Evolutionary conservation across 2,329 filamentous ascomycete genomes (phyloP), one percentile per base, ranked within the genome.

Genomic region (Colletotrichum sp.): DNA sequence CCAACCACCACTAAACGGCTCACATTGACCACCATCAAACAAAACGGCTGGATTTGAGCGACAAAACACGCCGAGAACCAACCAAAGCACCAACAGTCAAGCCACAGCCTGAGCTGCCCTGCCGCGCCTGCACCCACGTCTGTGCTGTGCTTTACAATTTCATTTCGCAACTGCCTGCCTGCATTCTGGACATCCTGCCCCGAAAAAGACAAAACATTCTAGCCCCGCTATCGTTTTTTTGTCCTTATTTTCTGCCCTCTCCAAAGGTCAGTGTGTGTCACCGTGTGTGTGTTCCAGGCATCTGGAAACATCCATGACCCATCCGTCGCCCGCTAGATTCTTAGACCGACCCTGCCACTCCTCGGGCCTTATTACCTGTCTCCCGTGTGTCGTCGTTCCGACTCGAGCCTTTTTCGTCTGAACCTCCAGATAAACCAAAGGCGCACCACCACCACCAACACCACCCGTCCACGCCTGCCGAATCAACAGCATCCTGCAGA

Each of bases 271-370:
- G 43, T 52, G 43, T 52, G 43, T 52, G 10, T 38, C 36, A 38
- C 36, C 36, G 36, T 52, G 38, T 43, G 38, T 48, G 38, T 52
- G 43, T 63, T 43, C 43, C 52, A 71, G 52, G 28, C 63, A 36
- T 75, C 73, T 75, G 73, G 73, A 75, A 75, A 72, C 73, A 72
- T 75, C 73, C 73, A 75, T 67, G 73, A 72, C 73, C 73, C 73
- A 75, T 73, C 68, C 32, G 73, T 43, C 68, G 69, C 73, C 43
- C 72, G 21, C 58, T 36, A 32, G 63, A 64, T 57, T 63, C 16
- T 67, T 63, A 48, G 24, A 36, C 61, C 69, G 73, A 75, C 63
- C 38, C 21, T n/a, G 32, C 48, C 67, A 60, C 63, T 63, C 18
- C 24, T 58, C 69, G 73, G 73, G 55, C 63, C 63, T 73, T 64